phyloP scores from a whole-genome alignment of 1,284 basidiomycete species.

The Boletus sp. region DNA sequence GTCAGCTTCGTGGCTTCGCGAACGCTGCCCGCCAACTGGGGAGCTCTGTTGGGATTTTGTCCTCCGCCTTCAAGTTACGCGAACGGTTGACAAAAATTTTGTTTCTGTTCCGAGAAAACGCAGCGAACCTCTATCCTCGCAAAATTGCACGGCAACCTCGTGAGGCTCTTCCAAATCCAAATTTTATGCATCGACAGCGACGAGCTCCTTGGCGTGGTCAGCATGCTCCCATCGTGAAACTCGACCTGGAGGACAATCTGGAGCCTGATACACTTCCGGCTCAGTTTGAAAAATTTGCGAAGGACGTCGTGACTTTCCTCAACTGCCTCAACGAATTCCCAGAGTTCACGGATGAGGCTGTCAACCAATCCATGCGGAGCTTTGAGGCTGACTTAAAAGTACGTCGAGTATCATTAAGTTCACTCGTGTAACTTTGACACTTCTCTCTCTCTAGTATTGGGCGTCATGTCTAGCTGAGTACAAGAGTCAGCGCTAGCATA shows the following conservation, averaged over 20 bases:
- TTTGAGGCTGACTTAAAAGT: slow-evolving; percentile 54
- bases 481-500: slow-evolving; percentile 28
- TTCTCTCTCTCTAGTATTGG: slow-evolving; percentile 30
- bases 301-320: slow-evolving; percentile 48
- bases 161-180: slow-evolving; percentile 34
- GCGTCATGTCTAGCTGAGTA: slow-evolving; percentile 33
- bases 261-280: slow-evolving; percentile 31
- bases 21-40: slow-evolving; percentile 35
- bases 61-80: slow-evolving; percentile 34
- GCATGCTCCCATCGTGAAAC: slow-evolving; percentile 18
- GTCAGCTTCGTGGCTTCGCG: slow-evolving; percentile 33
- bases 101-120: slow-evolving; percentile 35
- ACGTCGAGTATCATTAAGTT: slow-evolving; percentile 4
- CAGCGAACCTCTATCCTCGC: slow-evolving; percentile 32
- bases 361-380: slow-evolving; percentile 48
- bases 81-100: slow-evolving; percentile 35
- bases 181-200: slow-evolving; percentile 35
- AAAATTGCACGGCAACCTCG: slow-evolving; percentile 32
- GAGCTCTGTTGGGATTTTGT: slow-evolving; percentile 34
- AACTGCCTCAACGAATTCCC: slow-evolving; percentile 55
- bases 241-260: slow-evolving; percentile 30
- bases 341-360: slow-evolving; percentile 52
- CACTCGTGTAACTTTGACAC: slow-evolving; percentile 13
- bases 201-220: slow-evolving; percentile 33
- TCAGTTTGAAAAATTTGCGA: slow-evolving; percentile 44